These are phyloP conservation scores for Colletotrichum melonis DNA, from an alignment of 2,329 filamentous ascomycete species.

Conservation along the genomic window DNA sequence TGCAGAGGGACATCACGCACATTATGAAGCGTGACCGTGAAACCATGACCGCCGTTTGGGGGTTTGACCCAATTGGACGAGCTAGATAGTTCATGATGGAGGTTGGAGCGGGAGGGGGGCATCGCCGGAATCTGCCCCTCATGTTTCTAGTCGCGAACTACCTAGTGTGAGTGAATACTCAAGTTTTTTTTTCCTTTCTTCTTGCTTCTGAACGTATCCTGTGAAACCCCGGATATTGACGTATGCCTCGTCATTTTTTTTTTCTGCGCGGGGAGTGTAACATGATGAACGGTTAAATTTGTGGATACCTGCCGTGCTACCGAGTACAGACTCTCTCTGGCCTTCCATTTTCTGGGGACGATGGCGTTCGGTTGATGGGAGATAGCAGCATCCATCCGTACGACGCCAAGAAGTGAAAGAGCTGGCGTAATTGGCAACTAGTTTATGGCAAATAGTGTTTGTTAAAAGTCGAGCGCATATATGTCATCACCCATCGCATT, in stretches of 20 bases:
- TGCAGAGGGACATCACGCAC: neutral
- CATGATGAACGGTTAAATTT: neutral
- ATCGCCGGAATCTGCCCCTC: neutral
- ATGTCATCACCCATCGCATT: too few species aligned
- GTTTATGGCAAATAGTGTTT: neutral
- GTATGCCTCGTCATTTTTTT: conserved; percentile 5
- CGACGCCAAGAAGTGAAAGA: neutral
- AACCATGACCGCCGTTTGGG: neutral
- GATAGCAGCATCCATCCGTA: neutral
- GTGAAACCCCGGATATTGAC: conserved; percentile 18
- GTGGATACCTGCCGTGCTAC: neutral
- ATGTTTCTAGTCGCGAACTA: neutral
- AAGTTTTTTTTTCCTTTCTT: neutral
- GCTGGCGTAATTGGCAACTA: too few species aligned
- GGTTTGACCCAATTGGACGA: neutral
- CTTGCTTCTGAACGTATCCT: neutral
- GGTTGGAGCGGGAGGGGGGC: too few species aligned
- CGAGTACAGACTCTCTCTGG: neutral
- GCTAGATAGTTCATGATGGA: neutral
- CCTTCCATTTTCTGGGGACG: neutral
- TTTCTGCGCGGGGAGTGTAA: neutral
- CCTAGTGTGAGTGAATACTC: neutral
- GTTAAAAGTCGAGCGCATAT: too few species aligned
- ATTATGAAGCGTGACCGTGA: neutral
- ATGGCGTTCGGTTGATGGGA: neutral